Conservation (phyloP, 371 early-diverging fungal genomes). For the Mortierella sp. region DNA sequence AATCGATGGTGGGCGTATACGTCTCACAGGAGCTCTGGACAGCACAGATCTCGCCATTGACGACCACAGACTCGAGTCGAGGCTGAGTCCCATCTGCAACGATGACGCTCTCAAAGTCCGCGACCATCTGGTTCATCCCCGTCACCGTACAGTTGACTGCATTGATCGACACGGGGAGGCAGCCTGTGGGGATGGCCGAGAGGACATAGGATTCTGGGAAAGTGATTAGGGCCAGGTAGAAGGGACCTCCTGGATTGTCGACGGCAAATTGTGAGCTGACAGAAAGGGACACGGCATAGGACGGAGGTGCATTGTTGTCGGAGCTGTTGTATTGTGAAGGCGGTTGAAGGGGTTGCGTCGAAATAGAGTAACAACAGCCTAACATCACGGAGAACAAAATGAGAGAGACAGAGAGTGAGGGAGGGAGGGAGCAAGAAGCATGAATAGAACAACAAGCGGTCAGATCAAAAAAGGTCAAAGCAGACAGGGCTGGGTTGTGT, state of each 20-base stretch:
- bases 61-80: slow-evolving; percentile 17
- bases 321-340: background rate
- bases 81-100: slow-evolving; percentile 1
- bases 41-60: slow-evolving; percentile 35
- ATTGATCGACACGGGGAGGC: slow-evolving; percentile 12
- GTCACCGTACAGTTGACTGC: slow-evolving; percentile 22
- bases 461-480: background rate
- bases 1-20: too few relatives aligned
- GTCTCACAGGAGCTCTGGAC: slow-evolving; percentile 4
- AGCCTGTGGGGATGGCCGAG: slow-evolving; percentile 22
- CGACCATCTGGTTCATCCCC: background rate
- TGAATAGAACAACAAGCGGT: background rate
- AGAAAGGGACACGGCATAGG: slow-evolving; percentile 18
- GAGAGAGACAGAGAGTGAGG: background rate
- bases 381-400: background rate
- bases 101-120: slow-evolving; percentile 21
- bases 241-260: background rate
- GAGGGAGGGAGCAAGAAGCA: background rate
- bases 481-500: background rate
- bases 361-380: slow-evolving; percentile 34
- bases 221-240: slow-evolving; percentile 13
- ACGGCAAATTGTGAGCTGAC: slow-evolving; percentile 36
- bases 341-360: slow-evolving; percentile 6
- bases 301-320: slow-evolving; percentile 10
- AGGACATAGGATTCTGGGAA: slow-evolving; percentile 33